Base-by-base conservation (phyloP, 2,329 filamentous ascomycete genomes). In the Penicillium sp. region DNA sequence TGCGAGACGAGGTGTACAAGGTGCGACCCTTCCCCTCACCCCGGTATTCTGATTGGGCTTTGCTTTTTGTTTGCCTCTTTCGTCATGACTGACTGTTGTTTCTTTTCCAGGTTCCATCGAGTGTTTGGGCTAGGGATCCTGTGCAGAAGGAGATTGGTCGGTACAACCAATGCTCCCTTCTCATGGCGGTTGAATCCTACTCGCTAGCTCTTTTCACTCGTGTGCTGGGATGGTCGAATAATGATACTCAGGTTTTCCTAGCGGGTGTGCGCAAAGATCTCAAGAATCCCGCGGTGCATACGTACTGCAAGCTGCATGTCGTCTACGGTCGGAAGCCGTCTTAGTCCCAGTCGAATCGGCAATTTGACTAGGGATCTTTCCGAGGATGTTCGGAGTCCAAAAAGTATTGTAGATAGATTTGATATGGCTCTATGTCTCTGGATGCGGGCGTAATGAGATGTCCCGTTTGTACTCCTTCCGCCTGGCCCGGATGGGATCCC, bases 1-100 rank as follows among this genome's bases (percentile, higher is more conserved):
- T 86, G 0, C 68, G 68, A 0, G 77, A 82, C 62, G 68, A 74
- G 2, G 62, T 79, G 6, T 79, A 74, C 61, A 80, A 77, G 65
- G 68, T 68, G 47, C 25, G 57, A 60, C 46, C 13, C 3, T 13
- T 8, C 13, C 13, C 9, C 35, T n/a, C n/a, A 29, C 16, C 23
- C 3, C 7, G 16, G 23, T 45, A 35, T 16, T 21, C n/a, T 38
- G 12, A 34, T 38, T 35, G 21, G 39, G 6, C 21, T 9, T 32
- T 31, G 18, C 13, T 15, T 55, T 23, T 15, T 25, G 21, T 40
- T 23, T 50, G 37, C 18, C 31, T 45, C 8, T n/a, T 45, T 23
- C 5, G 21, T 23, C n/a, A 21, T 42, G 9, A 34, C 32, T 45
- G n/a, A 48, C n/a, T 45, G 32, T 34, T 39, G 2, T 37, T 3